Conservation (phyloP, 192 early-diverging fungal genomes). For the Coemansia sp. region DNA sequence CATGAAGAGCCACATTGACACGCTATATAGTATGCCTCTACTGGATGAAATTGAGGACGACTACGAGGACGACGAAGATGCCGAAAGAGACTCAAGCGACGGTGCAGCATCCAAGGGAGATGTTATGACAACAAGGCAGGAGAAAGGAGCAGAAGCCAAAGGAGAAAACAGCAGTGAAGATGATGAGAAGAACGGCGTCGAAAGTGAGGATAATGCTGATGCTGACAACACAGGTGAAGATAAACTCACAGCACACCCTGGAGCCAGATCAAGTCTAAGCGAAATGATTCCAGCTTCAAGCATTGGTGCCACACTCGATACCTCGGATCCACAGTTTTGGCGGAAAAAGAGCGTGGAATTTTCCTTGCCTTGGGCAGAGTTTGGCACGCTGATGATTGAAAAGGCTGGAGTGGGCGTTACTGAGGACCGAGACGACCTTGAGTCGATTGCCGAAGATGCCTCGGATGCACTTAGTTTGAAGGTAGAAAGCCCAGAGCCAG, state of each 20-base stretch:
- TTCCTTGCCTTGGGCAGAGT: constrained; percentile 44
- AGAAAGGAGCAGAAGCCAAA: not conserved
- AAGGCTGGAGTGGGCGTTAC: constrained; percentile 27
- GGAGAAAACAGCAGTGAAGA: constrained; percentile 2
- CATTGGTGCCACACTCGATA: constrained; percentile 22
- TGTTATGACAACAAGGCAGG: not conserved
- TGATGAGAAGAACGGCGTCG: not conserved
- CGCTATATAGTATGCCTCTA: constrained; percentile 35
- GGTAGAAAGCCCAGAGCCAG: constrained; percentile 10
- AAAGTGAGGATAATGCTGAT: not conserved
- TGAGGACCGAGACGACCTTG: constrained; percentile 21
- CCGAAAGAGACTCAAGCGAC: constrained; percentile 5
- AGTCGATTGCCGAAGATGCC: constrained; percentile 9
- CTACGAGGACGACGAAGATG: constrained; percentile 31
- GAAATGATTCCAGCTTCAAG: constrained; percentile 13
- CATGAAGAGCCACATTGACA: constrained; percentile 26
- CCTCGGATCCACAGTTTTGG: constrained; percentile 50
- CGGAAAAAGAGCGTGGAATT: constrained; percentile 34
- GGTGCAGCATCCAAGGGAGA: not conserved
- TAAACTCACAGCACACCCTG: not conserved
- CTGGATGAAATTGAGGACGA: constrained; percentile 48
- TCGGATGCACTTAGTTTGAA: constrained; percentile 5
- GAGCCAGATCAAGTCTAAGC: not conserved
- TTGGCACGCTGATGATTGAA: constrained; percentile 51
- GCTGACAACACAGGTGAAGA: constrained; percentile 1